Base-by-base conservation (phyloP, 495 filamentous ascomycete genomes). In the Neurospora sublineolata region DNA sequence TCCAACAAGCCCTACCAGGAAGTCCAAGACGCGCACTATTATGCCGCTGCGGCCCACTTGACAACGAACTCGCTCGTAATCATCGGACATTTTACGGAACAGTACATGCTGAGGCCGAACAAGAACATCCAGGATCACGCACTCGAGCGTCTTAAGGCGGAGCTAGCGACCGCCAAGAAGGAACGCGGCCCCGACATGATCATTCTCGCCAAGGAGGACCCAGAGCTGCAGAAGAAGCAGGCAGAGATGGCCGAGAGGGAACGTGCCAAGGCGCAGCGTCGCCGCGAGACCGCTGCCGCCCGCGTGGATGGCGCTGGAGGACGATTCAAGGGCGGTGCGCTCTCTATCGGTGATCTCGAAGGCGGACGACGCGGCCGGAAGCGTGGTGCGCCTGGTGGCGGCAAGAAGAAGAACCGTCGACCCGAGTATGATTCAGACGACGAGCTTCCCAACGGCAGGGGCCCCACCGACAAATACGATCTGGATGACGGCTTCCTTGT, bases 381-480 rank as follows among this genome's bases (percentile, higher is more conserved):
- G 81, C 81, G 79, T 70, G 83, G 83, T 16, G 82, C 79, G 1
- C 75, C 79, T 2, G 81, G 84, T 58, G 73, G 79, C 14, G 72
- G 80, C 37, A 80, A 83, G 75, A 73, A 82, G 72, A 83, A 82
- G 80, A 77, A 80, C 70, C 79, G 83, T 37, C 79, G 81, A 11
- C 80, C 84, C 4, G 86, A 87, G 52, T 87, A 88, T 42, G 86
- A 88, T 74, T 86, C 86, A 1, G 91, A 97, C 36, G 86, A 88
- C 72, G 87, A 87, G 71, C 87, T 44, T 20, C 18, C 88, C 41
- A 84, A 89, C 46, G 87, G 89, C 4, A 83, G 85, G 33, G 86
- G 85, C 20, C 85, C 87, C 27, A 87, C 92, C 73, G 93, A 97
- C 76, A 92, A 94, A 77, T 97, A 94, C 76, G 91, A 93, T 73